phyloP scores from a whole-genome alignment of 176 grass and related monocot genomes.

The Miscanthus lutarioriparius region DNA sequence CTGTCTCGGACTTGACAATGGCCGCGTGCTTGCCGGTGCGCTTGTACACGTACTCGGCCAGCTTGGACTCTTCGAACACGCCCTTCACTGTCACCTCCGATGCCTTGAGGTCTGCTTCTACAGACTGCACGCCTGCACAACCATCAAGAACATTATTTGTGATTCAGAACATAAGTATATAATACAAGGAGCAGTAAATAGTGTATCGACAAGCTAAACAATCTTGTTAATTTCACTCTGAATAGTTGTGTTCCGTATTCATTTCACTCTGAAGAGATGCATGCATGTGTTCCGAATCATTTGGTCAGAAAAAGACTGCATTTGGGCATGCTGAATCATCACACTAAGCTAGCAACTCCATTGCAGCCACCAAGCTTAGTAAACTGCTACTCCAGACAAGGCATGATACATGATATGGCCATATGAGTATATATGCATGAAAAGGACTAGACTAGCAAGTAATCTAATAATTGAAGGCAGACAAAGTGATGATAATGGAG shows the following conservation, averaged over 20 bases:
- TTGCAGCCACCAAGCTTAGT: not conserved
- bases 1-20: slow-evolving; percentile 64
- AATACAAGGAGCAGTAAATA: not conserved
- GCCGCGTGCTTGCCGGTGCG: slow-evolving; percentile 85
- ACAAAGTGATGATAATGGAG: not conserved
- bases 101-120: slow-evolving; percentile 53
- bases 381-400: not conserved
- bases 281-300: not conserved
- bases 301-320: slow-evolving; percentile 1
- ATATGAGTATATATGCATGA: not conserved
- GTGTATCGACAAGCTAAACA: not conserved
- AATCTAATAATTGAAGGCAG: not conserved
- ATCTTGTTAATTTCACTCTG: not conserved
- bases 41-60: slow-evolving; percentile 80
- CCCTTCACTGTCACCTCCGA: slow-evolving; percentile 81
- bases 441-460: not conserved
- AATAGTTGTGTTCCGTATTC: not conserved
- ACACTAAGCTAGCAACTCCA: not conserved
- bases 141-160: not conserved
- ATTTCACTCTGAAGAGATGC: not conserved
- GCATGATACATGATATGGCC: not conserved
- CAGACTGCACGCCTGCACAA: slow-evolving; percentile 73
- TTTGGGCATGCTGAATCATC: slow-evolving; percentile 9
- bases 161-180: not conserved
- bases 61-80: slow-evolving; percentile 57